Percentiles rank a stretch among this genome's conserved stretches.
Conservation (phyloP, 1,284 basidiomycete genomes). For the Anthracocystis walkeri region DNA sequence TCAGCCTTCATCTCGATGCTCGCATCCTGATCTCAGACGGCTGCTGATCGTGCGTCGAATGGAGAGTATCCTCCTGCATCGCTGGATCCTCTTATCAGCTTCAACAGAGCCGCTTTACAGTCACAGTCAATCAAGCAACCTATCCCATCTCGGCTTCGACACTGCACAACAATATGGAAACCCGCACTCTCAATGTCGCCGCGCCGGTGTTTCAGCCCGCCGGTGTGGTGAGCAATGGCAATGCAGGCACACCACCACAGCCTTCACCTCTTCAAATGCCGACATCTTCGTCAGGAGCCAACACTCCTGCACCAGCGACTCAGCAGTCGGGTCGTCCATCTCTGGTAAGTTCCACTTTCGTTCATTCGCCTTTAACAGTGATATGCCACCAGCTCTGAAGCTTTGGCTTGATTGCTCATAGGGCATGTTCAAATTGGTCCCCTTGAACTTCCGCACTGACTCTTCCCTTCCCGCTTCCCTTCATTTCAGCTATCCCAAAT, state of each 20-base stretch:
- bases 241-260: conserved; percentile 6
- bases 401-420: neutral
- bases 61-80: neutral
- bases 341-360: neutral
- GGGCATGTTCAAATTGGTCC: neutral
- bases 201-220: conserved; percentile 39
- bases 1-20: neutral
- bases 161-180: conserved; percentile 25
- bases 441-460: neutral
- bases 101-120: neutral
- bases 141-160: too few species aligned
- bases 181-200: conserved; percentile 37
- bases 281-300: neutral
- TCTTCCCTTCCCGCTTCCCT: neutral
- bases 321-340: neutral
- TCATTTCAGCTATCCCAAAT: conserved; percentile 37
- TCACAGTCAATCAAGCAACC: too few species aligned
- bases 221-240: neutral
- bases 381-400: neutral
- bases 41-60: neutral
- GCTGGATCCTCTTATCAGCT: neutral
- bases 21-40: neutral
- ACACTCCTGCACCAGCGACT: neutral
- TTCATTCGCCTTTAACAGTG: neutral
- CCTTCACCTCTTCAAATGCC: conserved; percentile 13